Evolutionary conservation across 768 basidiomycete species (phyloP), one percentile per base, ranked within the genome.

Genomic region (Rhodotorula kratochvilovae): DNA sequence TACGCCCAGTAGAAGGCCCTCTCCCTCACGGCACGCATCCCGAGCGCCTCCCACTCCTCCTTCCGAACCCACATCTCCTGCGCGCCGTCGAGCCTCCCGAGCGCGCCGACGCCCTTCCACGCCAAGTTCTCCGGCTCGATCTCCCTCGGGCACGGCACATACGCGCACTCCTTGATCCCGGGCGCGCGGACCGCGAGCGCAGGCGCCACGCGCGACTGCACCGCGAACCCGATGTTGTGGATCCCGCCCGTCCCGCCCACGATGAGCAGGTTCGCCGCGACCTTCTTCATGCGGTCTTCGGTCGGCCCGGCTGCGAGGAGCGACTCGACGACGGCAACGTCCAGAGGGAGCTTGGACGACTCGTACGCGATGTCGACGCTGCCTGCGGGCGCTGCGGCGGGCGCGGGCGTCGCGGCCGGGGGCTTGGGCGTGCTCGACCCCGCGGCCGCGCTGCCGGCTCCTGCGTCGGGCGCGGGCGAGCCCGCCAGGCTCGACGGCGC

Each of bases 61-160:
- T 13, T 39, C 39, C 90, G 86, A 36, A 98, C 83, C 95, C 95
- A 98, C 66, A 97, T 81, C 74, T 99, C 96, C 42, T 86, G 85
- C 56, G 90, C 87, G 5, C 88, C 87, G 62, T 99, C 96, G 86
- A 98, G 89, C 81, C 91, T 91, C 36, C 89, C 90, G 53, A 97
- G 86, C 21, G 94, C 91, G 15, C 89, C 86, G 12, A 89, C 92
- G 17, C 96, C 96, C 80, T 97, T 97, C 96, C 96, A 99, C 25
- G 87, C 88, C 43, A 98, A 85, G 48, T 92, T 87, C 35, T 87
- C 85, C 11, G 91, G 92, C 80, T 98, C 93, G 55, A 97, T 86
- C 70, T 92, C 91, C 79, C 93, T 90, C 2, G 94, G 93, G 4
- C 92, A 89, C n/a, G 92, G 91, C 57, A 98, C 90, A 68, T 96